phyloP scores from a whole-genome alignment of 2,329 filamentous ascomycete species.

The Hypomyces perniciosus region DNA sequence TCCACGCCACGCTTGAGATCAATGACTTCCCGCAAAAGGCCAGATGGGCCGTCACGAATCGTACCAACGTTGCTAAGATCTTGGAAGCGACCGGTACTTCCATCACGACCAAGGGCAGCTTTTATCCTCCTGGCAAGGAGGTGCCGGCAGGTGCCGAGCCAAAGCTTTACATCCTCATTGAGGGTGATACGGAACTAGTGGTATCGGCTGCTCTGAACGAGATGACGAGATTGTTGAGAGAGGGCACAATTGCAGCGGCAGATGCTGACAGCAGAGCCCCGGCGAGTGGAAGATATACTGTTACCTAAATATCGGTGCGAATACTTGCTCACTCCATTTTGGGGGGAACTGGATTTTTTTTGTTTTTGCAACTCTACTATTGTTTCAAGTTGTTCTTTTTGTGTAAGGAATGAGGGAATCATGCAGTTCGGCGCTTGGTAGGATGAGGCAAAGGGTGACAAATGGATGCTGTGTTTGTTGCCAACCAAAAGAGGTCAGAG shows the following conservation, averaged over 20 bases:
- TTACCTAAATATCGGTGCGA: slow-evolving; percentile 48
- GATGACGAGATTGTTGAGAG: slow-evolving; percentile 78
- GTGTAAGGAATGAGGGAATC: not conserved
- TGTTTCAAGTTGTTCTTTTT: not conserved
- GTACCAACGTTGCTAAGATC: slow-evolving; percentile 97
- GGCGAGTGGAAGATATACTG: slow-evolving; percentile 76
- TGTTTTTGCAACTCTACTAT: not conserved
- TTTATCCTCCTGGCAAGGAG: slow-evolving; percentile 76
- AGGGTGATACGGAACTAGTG: slow-evolving; percentile 90
- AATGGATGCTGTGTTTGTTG: no score
- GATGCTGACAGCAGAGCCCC: slow-evolving; percentile 79
- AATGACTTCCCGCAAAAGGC: slow-evolving; percentile 99
- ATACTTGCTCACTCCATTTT: not conserved
- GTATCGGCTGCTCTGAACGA: slow-evolving; percentile 89
- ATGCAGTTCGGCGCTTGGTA: no score
- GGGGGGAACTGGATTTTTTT: not conserved
- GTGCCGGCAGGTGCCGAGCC: slow-evolving; percentile 69
- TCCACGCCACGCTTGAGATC: slow-evolving; percentile 95
- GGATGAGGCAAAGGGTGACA: no score
- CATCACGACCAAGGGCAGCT: slow-evolving; percentile 95
- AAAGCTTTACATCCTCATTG: slow-evolving; percentile 97
- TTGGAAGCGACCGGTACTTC: slow-evolving; percentile 90
- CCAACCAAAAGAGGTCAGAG: no score
- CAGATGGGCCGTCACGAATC: slow-evolving; percentile 95
- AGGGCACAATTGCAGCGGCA: slow-evolving; percentile 82